Percentiles rank a stretch among this genome's conserved stretches.
These are phyloP conservation scores for Exidia glandulosa DNA, from an alignment of 768 basidiomycete genomes.

Conservation along the genomic window DNA sequence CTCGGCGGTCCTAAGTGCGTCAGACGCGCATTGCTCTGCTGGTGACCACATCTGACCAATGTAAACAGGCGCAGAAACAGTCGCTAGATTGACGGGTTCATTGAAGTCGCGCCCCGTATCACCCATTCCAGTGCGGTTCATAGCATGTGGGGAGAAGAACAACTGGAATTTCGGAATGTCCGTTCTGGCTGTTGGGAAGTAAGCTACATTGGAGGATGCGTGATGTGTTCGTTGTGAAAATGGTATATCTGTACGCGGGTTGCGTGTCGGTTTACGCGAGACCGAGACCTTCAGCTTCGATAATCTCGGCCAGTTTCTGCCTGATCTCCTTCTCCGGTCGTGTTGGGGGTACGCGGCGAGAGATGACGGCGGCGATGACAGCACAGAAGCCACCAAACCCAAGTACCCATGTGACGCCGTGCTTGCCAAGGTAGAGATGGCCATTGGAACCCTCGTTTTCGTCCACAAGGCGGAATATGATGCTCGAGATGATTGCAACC, in stretches of 20 bases:
- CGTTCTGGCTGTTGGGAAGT: slow-evolving; percentile 18
- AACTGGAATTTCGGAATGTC: slow-evolving; percentile 50
- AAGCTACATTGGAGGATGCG: neutral
- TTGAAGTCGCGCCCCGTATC: slow-evolving; percentile 24
- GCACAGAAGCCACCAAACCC: slow-evolving; percentile 87
- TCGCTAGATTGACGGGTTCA: neutral
- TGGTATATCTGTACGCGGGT: neutral
- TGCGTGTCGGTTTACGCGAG: neutral
- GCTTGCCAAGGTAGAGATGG: slow-evolving; percentile 55
- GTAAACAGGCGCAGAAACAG: no score
- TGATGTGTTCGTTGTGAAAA: neutral
- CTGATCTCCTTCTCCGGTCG: slow-evolving; percentile 87
- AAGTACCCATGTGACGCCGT: slow-evolving; percentile 88
- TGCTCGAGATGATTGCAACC: slow-evolving; percentile 78
- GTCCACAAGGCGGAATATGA: slow-evolving; percentile 78
- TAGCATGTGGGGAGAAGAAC: slow-evolving; percentile 31
- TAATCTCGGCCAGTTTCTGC: slow-evolving; percentile 69
- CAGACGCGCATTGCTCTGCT: no score
- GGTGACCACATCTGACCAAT: no score
- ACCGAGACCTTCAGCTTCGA: slow-evolving; percentile 42
- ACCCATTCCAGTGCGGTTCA: slow-evolving; percentile 39
- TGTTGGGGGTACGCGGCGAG: slow-evolving; percentile 77
- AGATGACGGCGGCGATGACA: slow-evolving; percentile 65
- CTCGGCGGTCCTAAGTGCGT: no score
- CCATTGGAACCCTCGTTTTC: slow-evolving; percentile 31